Conservation (phyloP, 2,329 filamentous ascomycete genomes). For the Xylariaceae sp. region DNA sequence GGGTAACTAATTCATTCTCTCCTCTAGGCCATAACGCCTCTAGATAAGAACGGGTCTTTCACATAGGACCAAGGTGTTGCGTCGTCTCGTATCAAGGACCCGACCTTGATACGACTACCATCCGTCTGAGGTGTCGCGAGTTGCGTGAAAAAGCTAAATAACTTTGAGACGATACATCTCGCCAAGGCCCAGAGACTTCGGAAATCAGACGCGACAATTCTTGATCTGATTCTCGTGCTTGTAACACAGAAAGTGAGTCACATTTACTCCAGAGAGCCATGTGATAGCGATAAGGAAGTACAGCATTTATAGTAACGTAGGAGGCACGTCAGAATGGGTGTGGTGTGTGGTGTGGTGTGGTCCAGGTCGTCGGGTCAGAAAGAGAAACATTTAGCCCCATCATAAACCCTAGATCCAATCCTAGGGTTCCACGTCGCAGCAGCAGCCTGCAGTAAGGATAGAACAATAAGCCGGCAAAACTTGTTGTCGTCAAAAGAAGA, state of each 20-base stretch:
- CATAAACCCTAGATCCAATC: not conserved
- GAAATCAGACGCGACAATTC: not conserved
- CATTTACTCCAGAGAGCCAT: slow-evolving; percentile 1
- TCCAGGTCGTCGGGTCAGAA: not conserved
- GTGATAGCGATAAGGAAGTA: slow-evolving; percentile 1
- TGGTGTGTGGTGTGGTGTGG: not conserved
- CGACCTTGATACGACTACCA: no score
- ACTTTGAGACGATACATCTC: slow-evolving; percentile 1
- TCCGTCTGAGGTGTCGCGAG: no score
- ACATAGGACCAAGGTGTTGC: no score
- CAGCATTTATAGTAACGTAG: not conserved
- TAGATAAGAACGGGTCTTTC: no score
- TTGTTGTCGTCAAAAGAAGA: no score
- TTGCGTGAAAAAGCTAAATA: not conserved
- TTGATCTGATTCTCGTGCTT: slow-evolving; percentile 10
- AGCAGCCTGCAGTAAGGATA: not conserved
- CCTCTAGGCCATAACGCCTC: no score
- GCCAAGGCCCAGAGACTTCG: not conserved
- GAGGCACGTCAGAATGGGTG: not conserved
- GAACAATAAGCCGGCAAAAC: not conserved
- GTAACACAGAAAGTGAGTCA: not conserved
- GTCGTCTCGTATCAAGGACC: no score
- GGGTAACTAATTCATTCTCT: no score
- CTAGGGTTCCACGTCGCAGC: not conserved
- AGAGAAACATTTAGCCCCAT: no score